Percentiles rank a stretch among this genome's conserved stretches.
Conservation (phyloP, 345 rosid genomes). For the thale cress (Arabidopsis thaliana) region TAIR10.1 NC_003075.7:11560501-11561000, state of each 20-base stretch:
- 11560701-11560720: background rate
- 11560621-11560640: slow-evolving; percentile 38
- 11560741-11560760: background rate
- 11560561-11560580: slow-evolving; percentile 23
- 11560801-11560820: background rate
- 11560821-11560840: background rate
- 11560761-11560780: background rate
- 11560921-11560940: background rate
- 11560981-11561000: background rate
- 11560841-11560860: background rate
- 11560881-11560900: background rate
- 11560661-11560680: slow-evolving; percentile 17
- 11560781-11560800: background rate
- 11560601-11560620: slow-evolving; percentile 26
- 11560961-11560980: slow-evolving; percentile 18
- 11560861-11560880: background rate
- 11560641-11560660: slow-evolving; percentile 24
- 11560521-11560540: slow-evolving; percentile 82
- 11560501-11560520: slow-evolving; percentile 57
- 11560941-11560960: background rate
- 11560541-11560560: background rate
- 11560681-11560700: slow-evolving; percentile 4
- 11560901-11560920: slow-evolving; percentile 3
- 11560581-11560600: slow-evolving; percentile 22
- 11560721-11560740: slow-evolving; percentile 25